Percentiles rank a stretch among this genome's conserved stretches.
phyloP scores from a whole-genome alignment of 495 filamentous ascomycete genomes.

The Aspergillus campestris region DNA sequence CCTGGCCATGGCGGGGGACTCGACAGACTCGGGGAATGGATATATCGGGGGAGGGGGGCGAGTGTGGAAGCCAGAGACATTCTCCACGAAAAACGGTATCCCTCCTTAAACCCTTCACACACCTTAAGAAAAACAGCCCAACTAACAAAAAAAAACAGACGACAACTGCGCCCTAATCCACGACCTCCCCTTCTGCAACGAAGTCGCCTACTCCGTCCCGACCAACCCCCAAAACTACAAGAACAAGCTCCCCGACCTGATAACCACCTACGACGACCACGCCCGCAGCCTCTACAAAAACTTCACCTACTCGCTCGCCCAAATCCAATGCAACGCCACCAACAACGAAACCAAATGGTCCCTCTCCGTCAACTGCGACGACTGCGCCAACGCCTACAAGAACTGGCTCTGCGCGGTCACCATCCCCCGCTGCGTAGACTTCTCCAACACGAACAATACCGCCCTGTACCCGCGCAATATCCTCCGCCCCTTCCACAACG shows the following conservation, averaged over 20 bases:
- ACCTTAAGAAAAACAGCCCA: no score
- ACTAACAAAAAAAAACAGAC: slow-evolving; percentile 28
- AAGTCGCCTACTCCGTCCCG: slow-evolving; percentile 86
- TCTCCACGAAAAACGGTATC: slow-evolving; percentile 72
- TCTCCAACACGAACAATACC: slow-evolving; percentile 36
- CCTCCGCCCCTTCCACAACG: slow-evolving; percentile 59
- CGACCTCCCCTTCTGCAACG: slow-evolving; percentile 74
- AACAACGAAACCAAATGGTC: slow-evolving; percentile 62
- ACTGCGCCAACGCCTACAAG: slow-evolving; percentile 78
- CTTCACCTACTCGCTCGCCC: slow-evolving; percentile 73
- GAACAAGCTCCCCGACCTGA: slow-evolving; percentile 37
- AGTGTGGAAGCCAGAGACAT: slow-evolving; percentile 57
- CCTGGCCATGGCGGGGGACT: slow-evolving; percentile 55
- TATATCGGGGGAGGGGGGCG: slow-evolving; percentile 58
- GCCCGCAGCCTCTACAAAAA: slow-evolving; percentile 54
- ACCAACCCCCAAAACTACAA: slow-evolving; percentile 46
- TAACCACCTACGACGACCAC: slow-evolving; percentile 60
- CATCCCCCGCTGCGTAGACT: slow-evolving; percentile 87
- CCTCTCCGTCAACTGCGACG: slow-evolving; percentile 60
- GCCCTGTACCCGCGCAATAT: slow-evolving; percentile 65
- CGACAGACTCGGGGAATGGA: slow-evolving; percentile 38
- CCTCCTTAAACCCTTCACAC: slow-evolving; percentile 2
- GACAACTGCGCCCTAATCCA: slow-evolving; percentile 77
- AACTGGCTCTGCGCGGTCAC: slow-evolving; percentile 89
- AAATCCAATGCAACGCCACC: slow-evolving; percentile 74